Evolutionary conservation across 1,139 yeast species (phyloP), one percentile per base, ranked within the genome.

Genomic region (Debaryomyces subglobosus): DNA sequence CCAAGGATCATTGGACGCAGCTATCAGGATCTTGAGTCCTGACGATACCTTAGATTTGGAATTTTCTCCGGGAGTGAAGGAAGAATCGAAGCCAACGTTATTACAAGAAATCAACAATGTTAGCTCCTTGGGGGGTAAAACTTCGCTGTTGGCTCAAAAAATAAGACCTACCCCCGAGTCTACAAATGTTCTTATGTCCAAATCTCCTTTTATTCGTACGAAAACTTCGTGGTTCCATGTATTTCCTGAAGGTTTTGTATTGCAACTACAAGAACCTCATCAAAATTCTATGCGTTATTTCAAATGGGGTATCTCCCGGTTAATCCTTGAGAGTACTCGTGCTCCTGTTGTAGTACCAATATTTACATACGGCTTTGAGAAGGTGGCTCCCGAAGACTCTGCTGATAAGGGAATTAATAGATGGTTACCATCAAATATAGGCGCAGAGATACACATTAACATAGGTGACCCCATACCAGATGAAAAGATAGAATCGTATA

Each of bases 231-330:
- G 99, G 99, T 82, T 94, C 51, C 98, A 94, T 65, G 85, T 92
- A 4, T 94, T 90, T 66, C 99, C 99, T 0, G 99, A 94, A 65
- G 97, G 96, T 0, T 89, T 86, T 64, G 98, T 94, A 1, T 79
- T 94, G 46, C 99, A 94, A 65, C 72, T 92, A 27, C 79, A 85
- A 53, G 84, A 85, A 38, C 97, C 97, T 1, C 84, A 81, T 64
- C 74, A 79, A 47, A 86, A 89, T 57, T 89, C 97, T 3, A 88
- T 94, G 92, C 75, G 97, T 53, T 94, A 89, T 65, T 94, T 94
- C 75, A 87, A 90, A 63, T 94, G 99, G 99, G 99, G 99, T 0
- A 84, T 91, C 1, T 80, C 96, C 2, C 77, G 99, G 56, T 65
- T 92, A 56, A 77, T 94, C 4, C 70, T 94, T 47, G 99, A 94